phyloP scores from a whole-genome alignment of 441 rosid genomes.

The Francoa sonchifolia region DNA sequence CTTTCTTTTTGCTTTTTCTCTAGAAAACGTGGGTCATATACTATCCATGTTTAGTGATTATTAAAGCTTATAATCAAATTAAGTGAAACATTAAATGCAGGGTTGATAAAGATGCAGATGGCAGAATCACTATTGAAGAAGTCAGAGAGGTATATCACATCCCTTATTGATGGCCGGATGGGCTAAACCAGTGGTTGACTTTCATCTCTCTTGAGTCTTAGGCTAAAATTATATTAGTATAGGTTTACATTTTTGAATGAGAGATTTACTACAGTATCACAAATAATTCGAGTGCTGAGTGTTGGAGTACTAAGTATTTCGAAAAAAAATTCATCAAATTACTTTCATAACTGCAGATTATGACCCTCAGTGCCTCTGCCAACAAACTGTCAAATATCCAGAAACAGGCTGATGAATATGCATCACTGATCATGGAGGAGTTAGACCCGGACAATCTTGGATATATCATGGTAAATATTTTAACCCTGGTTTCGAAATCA shows the following conservation, averaged over 20 bases:
- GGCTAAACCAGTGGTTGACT: neutral
- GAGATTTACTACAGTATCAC: too few species aligned
- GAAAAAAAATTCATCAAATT: neutral
- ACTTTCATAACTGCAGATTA: conserved; percentile 19
- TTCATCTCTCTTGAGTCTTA: neutral
- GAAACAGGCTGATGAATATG: conserved; percentile 35
- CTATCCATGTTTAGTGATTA: neutral
- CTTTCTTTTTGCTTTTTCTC: neutral
- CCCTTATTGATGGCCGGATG: neutral
- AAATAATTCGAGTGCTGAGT: too few species aligned
- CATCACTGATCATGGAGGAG: conserved; percentile 49
- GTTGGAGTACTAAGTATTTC: too few species aligned
- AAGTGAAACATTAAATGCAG: conserved; percentile 16
- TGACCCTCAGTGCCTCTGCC: conserved; percentile 43
- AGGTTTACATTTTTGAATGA: too few species aligned
- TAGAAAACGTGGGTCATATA: neutral
- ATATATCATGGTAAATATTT: conserved; percentile 27
- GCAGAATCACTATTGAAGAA: conserved; percentile 32
- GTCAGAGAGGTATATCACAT: conserved; percentile 35
- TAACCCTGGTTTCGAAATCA: neutral
- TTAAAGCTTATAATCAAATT: neutral
- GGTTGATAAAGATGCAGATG: conserved; percentile 52
- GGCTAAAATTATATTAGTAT: too few species aligned
- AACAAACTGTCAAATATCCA: conserved; percentile 31
- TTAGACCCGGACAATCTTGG: conserved; percentile 36